Evolutionary conservation across 2,329 filamentous ascomycete genomes (phyloP).

Genomic region (Xylariaceae sp.): DNA sequence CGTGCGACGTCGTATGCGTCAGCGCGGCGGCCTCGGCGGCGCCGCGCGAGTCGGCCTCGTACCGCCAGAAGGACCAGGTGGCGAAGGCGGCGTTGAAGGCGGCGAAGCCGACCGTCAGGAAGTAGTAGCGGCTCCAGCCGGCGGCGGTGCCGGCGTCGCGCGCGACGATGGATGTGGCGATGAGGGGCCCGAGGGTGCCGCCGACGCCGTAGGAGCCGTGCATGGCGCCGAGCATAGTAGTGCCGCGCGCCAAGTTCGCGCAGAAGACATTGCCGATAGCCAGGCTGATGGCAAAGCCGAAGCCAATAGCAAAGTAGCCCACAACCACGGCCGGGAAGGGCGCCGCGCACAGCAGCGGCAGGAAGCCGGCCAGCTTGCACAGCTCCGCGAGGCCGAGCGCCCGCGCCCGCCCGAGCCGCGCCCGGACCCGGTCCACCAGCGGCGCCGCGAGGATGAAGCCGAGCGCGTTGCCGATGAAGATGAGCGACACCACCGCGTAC

Average conservation of each 20-base stretch:
- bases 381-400: constrained; percentile 52
- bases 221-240: constrained; percentile 50
- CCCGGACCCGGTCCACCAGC: constrained; percentile 56
- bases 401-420: constrained; percentile 56
- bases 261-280: constrained; percentile 54
- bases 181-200: constrained; percentile 59
- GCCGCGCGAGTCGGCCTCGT: constrained; percentile 52
- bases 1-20: constrained; percentile 4
- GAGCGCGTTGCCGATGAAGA: constrained; percentile 70
- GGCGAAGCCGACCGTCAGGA: constrained; percentile 54
- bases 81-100: constrained; percentile 49
- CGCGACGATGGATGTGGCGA: constrained; percentile 63
- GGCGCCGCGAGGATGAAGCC: constrained; percentile 71
- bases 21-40: constrained; percentile 14
- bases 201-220: constrained; percentile 64
- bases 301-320: constrained; percentile 61
- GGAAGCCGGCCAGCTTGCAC: constrained; percentile 52
- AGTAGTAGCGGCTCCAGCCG: constrained; percentile 65
- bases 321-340: constrained; percentile 62
- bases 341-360: constrained; percentile 58
- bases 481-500: constrained; percentile 71
- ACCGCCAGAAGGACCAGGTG: constrained; percentile 62
- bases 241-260: constrained; percentile 45
- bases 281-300: constrained; percentile 48
- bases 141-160: constrained; percentile 36